Percentiles rank a stretch among this genome's conserved stretches.
phyloP scores from a whole-genome alignment of 2,329 filamentous ascomycete genomes.

The Monosporascus ibericus region DNA sequence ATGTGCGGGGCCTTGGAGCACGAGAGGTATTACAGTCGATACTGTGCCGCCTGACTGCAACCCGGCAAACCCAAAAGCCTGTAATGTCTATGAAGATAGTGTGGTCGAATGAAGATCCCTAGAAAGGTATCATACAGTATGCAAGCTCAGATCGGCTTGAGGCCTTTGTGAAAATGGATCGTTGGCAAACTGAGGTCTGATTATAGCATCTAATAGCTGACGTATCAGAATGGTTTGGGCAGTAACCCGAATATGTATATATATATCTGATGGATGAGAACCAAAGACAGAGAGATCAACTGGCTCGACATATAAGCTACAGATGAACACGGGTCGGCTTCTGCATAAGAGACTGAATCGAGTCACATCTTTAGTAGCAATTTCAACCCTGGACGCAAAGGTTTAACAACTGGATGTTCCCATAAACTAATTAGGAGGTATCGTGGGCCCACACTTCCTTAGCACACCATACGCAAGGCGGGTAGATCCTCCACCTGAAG shows the following conservation, averaged over 20 bases:
- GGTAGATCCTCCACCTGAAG: neutral
- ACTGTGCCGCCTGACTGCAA: neutral
- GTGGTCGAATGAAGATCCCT: neutral
- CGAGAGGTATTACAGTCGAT: neutral
- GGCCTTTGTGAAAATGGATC: neutral
- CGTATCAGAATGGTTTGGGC: neutral
- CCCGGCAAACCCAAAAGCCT: neutral
- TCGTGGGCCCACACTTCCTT: neutral
- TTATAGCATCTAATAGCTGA: neutral
- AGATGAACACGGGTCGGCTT: neutral
- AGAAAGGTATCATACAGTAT: neutral
- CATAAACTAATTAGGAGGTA: neutral
- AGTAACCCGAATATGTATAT: no score
- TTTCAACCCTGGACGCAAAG: neutral
- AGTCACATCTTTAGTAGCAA: neutral
- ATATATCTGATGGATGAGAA: no score
- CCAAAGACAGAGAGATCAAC: neutral
- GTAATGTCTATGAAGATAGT: neutral
- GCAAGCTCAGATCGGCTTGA: neutral
- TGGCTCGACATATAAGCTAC: neutral
- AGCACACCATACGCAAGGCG: neutral
- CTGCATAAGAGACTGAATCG: neutral
- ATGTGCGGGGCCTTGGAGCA: neutral
- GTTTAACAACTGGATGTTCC: neutral
- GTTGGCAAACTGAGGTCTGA: neutral